Evolutionary conservation across 352 stramenopile genomes (phyloP).

Genomic region (Phytopythium helicoides): DNA sequence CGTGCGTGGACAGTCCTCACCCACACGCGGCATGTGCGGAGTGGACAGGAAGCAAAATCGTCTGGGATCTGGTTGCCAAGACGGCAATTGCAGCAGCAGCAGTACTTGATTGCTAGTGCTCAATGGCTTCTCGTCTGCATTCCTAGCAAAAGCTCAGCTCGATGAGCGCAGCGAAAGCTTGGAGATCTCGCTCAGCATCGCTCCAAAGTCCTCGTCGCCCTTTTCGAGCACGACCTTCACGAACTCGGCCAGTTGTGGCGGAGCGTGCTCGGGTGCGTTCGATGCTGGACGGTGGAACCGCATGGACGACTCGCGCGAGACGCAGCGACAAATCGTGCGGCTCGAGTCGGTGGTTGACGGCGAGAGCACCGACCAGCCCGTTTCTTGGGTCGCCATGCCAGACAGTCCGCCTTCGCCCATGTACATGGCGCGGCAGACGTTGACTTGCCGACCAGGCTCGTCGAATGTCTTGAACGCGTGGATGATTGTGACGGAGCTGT

Average conservation of each 20-base stretch:
- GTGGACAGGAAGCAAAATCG: no score
- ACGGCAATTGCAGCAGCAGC: no score
- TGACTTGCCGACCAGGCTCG: conserved; percentile 37
- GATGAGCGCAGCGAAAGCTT: background rate
- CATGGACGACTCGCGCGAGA: conserved; percentile 1
- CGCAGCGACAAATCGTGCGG: conserved; percentile 1
- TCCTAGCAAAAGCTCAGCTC: no score
- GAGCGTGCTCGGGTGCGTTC: background rate
- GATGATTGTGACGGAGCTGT: conserved; percentile 15
- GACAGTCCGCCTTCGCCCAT: conserved; percentile 29
- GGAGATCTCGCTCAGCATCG: background rate
- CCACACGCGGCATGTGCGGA: no score
- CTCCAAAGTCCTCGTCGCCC: conserved; percentile 7
- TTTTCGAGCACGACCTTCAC: background rate
- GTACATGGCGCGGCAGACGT: conserved; percentile 44
- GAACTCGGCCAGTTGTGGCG: conserved; percentile 7
- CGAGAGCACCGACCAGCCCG: conserved; percentile 13
- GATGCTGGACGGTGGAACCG: background rate
- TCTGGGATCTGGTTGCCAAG: no score
- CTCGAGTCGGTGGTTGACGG: no score
- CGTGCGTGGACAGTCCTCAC: no score
- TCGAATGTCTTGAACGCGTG: conserved; percentile 26
- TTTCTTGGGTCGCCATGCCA: conserved; percentile 21
- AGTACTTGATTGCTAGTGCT: no score
- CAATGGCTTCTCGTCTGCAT: no score